Base-by-base conservation (phyloP, 495 filamentous ascomycete genomes). In the Cryomyces minteri region DNA sequence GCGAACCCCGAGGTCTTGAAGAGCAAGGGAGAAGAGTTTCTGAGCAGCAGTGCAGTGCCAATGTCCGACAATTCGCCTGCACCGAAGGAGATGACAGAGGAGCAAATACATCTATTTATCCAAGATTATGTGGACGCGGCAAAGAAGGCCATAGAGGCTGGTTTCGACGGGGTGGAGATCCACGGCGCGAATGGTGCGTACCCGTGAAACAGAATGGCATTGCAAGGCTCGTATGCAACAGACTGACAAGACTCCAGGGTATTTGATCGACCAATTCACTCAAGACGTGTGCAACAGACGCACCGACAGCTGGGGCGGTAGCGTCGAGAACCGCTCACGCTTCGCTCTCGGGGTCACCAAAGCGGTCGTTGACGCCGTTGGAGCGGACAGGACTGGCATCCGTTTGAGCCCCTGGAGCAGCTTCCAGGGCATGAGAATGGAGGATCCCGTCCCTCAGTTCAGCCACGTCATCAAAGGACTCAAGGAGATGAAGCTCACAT, bases 131-230 rank as follows among this genome's bases (percentile, higher is more conserved):
- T 65, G 6, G 53, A 66, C 25, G 80, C 78, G 12, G 74, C 81
- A 1, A 60, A 65, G 49, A 77, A 75, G 45, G 77, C 79, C 4
- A 62, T 84, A 8, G 64, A 61, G 6, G 82, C 80, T 4, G 82
- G 81, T 8, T 87, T 85, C 46, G 82, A 85, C 53, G 80, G 78
- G 29, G 79, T 87, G 4, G 82, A 87, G 62, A 64, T 85, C 44
- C 80, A 84, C 54, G 74, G 64, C 33, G 78, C 79, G 4, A 85
- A 87, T 51, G 82, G 81, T 25, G 18, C 18, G 18, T 25, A 25
- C 2, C 18, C 18, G 2, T 1, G 18, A 25, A 25, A 1, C 1
- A 25, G 18, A 1, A 25, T 25, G 18, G 18, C 2, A 25, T 25
- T 25, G 18, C 18, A 25, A 25, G 18, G 18, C 18, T 25, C 18